A percentile compares a stretch with the other conserved stretches of the same genome.
Conservation (phyloP, 2,329 filamentous ascomycete species). For the Cytospora schulzeri region DNA sequence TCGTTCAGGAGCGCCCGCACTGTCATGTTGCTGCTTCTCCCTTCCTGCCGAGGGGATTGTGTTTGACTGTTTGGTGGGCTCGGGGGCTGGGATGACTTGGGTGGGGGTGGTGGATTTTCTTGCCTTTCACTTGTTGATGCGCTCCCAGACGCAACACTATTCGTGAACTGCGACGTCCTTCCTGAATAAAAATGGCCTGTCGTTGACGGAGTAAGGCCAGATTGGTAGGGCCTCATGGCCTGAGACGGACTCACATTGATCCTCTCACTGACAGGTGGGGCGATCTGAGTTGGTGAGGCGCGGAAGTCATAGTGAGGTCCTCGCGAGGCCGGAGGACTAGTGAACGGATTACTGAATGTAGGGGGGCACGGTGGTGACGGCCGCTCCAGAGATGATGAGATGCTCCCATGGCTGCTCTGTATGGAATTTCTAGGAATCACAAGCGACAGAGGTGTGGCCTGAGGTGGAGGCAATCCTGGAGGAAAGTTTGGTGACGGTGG, state of each 20-base stretch:
- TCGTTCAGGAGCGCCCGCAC: slow-evolving; percentile 25
- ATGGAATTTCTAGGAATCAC: slow-evolving; percentile 9
- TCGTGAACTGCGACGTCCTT: neutral
- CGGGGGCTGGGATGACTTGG: slow-evolving; percentile 3
- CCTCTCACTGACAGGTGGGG: neutral
- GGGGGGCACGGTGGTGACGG: slow-evolving; percentile 27
- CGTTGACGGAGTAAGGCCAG: neutral
- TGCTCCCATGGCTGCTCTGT: slow-evolving; percentile 30
- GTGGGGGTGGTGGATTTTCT: neutral
- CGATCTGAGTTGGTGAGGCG: slow-evolving; percentile 2
- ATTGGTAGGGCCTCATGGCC: neutral
- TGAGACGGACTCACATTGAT: neutral
- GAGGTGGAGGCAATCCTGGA: slow-evolving; percentile 3
- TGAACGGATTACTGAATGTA: slow-evolving; percentile 15
- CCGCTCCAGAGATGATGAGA: slow-evolving; percentile 31
- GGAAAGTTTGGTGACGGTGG: slow-evolving; percentile 11
- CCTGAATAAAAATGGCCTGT: slow-evolving; percentile 4
- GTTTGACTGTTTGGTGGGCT: neutral
- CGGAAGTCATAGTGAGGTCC: slow-evolving; percentile 6
- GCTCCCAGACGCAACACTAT: neutral
- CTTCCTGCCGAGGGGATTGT: slow-evolving; percentile 18
- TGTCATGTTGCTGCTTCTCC: slow-evolving; percentile 18
- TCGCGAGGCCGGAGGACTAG: neutral
- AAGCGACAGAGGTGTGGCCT: neutral
- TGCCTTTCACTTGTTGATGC: neutral